These are phyloP conservation scores for Kodamaea lidongshanica DNA, from an alignment of 805 yeast species.

Conservation along the genomic window DNA sequence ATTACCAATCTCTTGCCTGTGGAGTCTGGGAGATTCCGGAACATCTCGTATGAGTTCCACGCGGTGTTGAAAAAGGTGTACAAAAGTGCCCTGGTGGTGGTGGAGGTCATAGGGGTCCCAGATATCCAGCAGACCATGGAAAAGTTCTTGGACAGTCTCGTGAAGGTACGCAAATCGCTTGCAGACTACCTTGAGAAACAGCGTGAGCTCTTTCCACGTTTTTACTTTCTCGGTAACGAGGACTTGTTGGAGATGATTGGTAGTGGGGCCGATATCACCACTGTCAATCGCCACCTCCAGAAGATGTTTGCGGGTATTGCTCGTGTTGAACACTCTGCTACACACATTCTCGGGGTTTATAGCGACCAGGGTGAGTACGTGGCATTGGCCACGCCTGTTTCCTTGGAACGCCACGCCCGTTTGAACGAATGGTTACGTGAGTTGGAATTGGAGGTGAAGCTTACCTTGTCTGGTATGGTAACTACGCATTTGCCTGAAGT, in stretches of 20 bases:
- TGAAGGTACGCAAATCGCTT: slow-evolving; percentile 56
- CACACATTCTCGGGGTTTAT: slow-evolving; percentile 38
- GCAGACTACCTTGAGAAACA: slow-evolving; percentile 76
- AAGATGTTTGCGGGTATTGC: slow-evolving; percentile 70
- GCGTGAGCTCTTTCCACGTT: slow-evolving; percentile 69
- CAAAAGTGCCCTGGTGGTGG: slow-evolving; percentile 43
- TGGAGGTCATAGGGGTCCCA: slow-evolving; percentile 50
- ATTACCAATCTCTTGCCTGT: slow-evolving; percentile 58
- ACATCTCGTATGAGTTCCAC: slow-evolving; percentile 57
- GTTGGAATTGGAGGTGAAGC: slow-evolving; percentile 50
- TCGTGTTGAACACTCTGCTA: slow-evolving; percentile 31
- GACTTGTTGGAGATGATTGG: slow-evolving; percentile 83
- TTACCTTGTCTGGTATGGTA: slow-evolving; percentile 38
- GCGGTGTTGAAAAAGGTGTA: slow-evolving; percentile 44
- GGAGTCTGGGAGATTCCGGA: slow-evolving; percentile 62
- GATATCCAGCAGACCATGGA: slow-evolving; percentile 44
- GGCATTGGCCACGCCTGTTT: slow-evolving; percentile 36
- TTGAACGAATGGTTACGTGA: slow-evolving; percentile 57
- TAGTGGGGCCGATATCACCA: slow-evolving; percentile 39
- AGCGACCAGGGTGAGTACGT: slow-evolving; percentile 68
- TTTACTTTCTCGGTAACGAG: slow-evolving; percentile 86
- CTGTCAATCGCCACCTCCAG: slow-evolving; percentile 53
- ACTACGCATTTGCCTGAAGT: slow-evolving; percentile 9
- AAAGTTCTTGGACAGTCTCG: slow-evolving; percentile 50
- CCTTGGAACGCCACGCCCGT: slow-evolving; percentile 33